Evolutionary conservation across 352 stramenopile species (phyloP).

Genomic region (Pythium brassicae): DNA sequence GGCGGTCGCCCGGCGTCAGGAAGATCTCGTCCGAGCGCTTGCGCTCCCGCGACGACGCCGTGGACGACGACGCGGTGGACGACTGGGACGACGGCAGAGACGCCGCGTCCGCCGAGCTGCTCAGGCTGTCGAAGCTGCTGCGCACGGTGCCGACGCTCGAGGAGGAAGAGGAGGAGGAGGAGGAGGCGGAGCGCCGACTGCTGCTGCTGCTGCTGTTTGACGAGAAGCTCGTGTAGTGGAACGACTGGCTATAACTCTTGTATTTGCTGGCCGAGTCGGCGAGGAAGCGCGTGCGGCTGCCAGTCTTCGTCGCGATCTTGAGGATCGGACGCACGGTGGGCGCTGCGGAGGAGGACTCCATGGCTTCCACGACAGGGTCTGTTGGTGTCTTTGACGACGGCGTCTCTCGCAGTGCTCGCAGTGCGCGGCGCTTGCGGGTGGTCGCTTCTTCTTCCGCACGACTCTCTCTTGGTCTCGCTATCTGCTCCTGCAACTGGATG

Average conservation of each 20-base stretch:
- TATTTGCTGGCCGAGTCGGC: slow-evolving; percentile 19
- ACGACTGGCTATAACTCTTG: slow-evolving; percentile 18
- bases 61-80: slow-evolving; percentile 2
- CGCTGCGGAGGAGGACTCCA: slow-evolving; percentile 3
- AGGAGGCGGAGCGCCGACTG: neutral
- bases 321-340: slow-evolving; percentile 51
- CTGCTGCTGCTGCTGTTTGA: neutral
- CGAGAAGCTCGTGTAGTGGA: slow-evolving; percentile 15
- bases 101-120: slow-evolving; percentile 5
- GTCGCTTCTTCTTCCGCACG: neutral
- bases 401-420: neutral
- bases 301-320: slow-evolving; percentile 30
- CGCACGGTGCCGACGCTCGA: too few relatives aligned
- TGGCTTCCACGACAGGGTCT: neutral
- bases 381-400: neutral
- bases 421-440: neutral
- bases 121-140: slow-evolving; percentile 3
- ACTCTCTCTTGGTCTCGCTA: neutral
- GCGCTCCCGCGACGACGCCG: slow-evolving; percentile 13
- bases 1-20: slow-evolving; percentile 26
- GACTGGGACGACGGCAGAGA: slow-evolving; percentile 4
- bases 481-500: slow-evolving; percentile 1
- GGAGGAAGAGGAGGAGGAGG: neutral
- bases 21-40: slow-evolving; percentile 26
- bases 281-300: slow-evolving; percentile 17